Conservation (phyloP, 2,329 filamentous ascomycete genomes). For the Aspergillus eucalypticola region DNA sequence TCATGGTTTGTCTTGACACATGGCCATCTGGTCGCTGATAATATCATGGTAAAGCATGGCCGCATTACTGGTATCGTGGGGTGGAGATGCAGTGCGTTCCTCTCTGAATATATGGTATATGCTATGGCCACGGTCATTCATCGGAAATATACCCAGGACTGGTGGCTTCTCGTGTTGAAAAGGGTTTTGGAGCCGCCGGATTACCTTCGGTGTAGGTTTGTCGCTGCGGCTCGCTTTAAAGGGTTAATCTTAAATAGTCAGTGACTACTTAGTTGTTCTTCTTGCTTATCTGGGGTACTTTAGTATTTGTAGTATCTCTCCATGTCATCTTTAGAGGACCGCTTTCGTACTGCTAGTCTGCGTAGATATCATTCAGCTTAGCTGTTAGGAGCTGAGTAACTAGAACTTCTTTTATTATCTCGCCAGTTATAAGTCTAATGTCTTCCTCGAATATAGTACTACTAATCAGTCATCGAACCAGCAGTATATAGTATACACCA, state of each 20-base stretch:
- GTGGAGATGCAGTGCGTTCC: conserved; percentile 44
- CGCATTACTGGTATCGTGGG: conserved; percentile 36
- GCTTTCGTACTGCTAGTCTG: too few relatives aligned
- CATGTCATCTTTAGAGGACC: too few relatives aligned
- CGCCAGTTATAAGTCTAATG: too few relatives aligned
- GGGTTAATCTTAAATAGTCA: not conserved
- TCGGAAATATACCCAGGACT: not conserved
- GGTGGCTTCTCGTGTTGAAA: conserved; percentile 1
- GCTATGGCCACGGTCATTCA: not conserved
- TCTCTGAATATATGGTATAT: conserved; percentile 38
- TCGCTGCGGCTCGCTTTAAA: not conserved
- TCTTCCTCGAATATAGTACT: too few relatives aligned
- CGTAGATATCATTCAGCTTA: too few relatives aligned
- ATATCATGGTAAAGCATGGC: conserved; percentile 32
- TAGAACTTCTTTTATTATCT: too few relatives aligned
- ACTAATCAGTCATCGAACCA: too few relatives aligned
- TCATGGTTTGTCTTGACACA: conserved; percentile 15
- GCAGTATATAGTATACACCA: too few relatives aligned
- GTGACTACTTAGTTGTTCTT: too few relatives aligned
- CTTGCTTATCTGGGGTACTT: too few relatives aligned
- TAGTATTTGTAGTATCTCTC: too few relatives aligned
- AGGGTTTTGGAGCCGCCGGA: not conserved
- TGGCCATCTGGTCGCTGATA: conserved; percentile 14
- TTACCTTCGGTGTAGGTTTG: not conserved
- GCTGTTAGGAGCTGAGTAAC: too few relatives aligned